These are phyloP conservation scores for Apiotrichum siamense DNA, from an alignment of 1,284 basidiomycete species.

Conservation along the genomic window DNA sequence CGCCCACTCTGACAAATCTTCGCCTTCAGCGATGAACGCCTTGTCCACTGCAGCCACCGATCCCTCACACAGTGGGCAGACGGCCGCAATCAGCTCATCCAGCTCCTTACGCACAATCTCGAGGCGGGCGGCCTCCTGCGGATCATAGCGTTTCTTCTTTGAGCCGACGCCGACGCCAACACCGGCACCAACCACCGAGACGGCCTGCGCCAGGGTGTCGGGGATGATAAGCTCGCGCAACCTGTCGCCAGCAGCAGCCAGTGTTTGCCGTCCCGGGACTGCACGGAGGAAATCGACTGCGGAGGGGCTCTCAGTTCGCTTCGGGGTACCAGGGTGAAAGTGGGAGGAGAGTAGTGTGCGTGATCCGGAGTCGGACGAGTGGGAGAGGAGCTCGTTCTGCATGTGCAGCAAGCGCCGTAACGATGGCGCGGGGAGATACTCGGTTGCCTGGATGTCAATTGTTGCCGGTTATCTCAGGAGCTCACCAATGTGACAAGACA, in stretches of 20 bases:
- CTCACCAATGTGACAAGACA: conserved; percentile 84
- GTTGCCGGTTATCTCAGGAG: conserved; percentile 7
- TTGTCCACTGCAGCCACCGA: conserved; percentile 76
- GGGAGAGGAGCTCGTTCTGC: conserved; percentile 68
- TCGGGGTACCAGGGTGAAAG: conserved; percentile 21
- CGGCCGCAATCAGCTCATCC: conserved; percentile 77
- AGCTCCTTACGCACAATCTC: conserved; percentile 64
- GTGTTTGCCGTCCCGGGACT: conserved; percentile 63
- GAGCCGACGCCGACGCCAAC: conserved; percentile 27
- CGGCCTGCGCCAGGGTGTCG: conserved; percentile 66
- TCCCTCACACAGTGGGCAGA: conserved; percentile 82
- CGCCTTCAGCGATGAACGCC: conserved; percentile 74
- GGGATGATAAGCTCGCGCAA: conserved; percentile 85
- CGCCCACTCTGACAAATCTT: conserved; percentile 73
- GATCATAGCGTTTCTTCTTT: conserved; percentile 49
- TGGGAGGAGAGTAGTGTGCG: conserved; percentile 35
- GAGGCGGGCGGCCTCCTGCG: conserved; percentile 54
- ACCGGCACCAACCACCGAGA: conserved; percentile 28
- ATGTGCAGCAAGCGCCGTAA: conserved; percentile 75
- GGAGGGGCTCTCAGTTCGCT: conserved; percentile 13
- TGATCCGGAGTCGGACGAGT: conserved; percentile 32
- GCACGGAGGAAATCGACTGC: conserved; percentile 34
- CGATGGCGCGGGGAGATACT: conserved; percentile 72
- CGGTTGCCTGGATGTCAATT: conserved; percentile 63
- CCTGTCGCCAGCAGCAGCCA: conserved; percentile 80